These are phyloP conservation scores for Podaxis mareebaensis DNA, from an alignment of 768 basidiomycete species.

Conservation along the genomic window DNA sequence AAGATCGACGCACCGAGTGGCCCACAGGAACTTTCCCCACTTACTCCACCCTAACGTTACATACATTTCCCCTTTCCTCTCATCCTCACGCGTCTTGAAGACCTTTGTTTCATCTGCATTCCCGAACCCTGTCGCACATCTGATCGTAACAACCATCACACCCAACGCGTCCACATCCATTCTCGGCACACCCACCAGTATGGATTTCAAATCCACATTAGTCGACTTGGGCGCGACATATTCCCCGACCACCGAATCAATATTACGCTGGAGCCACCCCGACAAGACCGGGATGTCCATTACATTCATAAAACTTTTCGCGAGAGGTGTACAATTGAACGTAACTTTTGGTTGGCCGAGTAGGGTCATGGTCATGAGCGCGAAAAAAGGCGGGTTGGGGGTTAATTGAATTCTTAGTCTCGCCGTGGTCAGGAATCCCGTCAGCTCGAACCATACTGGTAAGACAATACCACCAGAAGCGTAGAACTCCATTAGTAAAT, in stretches of 20 bases:
- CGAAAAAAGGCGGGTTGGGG: slow-evolving; percentile 64
- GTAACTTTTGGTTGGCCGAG: slow-evolving; percentile 71
- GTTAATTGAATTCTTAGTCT: slow-evolving; percentile 74
- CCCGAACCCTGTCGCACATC: slow-evolving; percentile 55
- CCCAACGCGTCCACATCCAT: slow-evolving; percentile 69
- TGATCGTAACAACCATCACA: slow-evolving; percentile 64
- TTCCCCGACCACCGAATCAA: slow-evolving; percentile 59
- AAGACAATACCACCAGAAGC: slow-evolving; percentile 45
- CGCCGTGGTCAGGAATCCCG: slow-evolving; percentile 61
- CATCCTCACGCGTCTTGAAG: slow-evolving; percentile 30
- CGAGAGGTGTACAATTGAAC: slow-evolving; percentile 64
- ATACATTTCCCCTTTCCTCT: slow-evolving; percentile 50
- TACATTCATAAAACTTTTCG: slow-evolving; percentile 66
- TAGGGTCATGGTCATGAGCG: slow-evolving; percentile 54
- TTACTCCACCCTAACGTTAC: slow-evolving; percentile 67
- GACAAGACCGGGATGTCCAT: slow-evolving; percentile 75
- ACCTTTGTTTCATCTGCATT: slow-evolving; percentile 36
- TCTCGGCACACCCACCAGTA: slow-evolving; percentile 59
- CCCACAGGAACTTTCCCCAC: slow-evolving; percentile 65
- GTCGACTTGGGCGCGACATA: slow-evolving; percentile 74
- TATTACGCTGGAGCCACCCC: slow-evolving; percentile 65
- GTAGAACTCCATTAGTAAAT: slow-evolving; percentile 72
- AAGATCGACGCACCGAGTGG: slow-evolving; percentile 44
- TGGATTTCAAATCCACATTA: slow-evolving; percentile 65
- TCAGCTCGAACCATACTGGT: slow-evolving; percentile 73